Conservation (phyloP, 306 rosid genomes). For the Heteromeles arbutifolia region DNA sequence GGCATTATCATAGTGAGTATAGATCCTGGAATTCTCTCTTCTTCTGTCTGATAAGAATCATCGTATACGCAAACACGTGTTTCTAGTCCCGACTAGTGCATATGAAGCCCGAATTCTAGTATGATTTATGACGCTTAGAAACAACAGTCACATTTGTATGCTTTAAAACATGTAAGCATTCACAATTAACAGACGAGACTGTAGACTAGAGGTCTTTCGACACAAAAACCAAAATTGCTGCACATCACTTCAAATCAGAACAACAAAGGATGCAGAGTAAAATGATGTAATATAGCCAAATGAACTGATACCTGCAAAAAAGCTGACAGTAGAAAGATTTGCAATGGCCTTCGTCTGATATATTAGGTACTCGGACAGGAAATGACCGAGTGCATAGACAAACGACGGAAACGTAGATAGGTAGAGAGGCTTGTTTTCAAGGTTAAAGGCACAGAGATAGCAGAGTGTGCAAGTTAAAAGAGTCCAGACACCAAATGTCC, state of each 20-base stretch:
- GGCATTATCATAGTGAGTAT: not conserved
- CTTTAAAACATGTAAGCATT: not conserved
- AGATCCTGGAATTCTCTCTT: not conserved
- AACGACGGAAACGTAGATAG: constrained; percentile 75
- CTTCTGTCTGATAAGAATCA: not conserved
- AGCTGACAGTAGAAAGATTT: constrained; percentile 67
- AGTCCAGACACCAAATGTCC: constrained; percentile 93
- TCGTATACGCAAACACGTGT: not conserved
- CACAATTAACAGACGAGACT: too few relatives aligned
- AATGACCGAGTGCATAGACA: constrained; percentile 87
- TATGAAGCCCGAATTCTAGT: not conserved
- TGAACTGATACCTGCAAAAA: constrained; percentile 72
- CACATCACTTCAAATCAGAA: too few relatives aligned
- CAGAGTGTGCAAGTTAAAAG: constrained; percentile 92
- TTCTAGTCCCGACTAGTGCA: not conserved
- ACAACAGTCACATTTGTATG: not conserved
- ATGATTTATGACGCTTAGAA: not conserved
- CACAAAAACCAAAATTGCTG: not conserved
- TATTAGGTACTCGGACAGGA: constrained; percentile 65
- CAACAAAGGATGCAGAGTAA: not conserved
- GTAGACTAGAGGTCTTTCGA: too few relatives aligned
- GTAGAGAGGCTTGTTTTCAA: constrained; percentile 82
- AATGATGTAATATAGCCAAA: constrained; percentile 10
- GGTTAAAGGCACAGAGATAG: constrained; percentile 86
- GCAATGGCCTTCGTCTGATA: constrained; percentile 72